Evolutionary conservation across 2,329 filamentous ascomycete species (phyloP), one percentile per base, ranked within the genome.

Genomic region (Aureobasidium zeae): DNA sequence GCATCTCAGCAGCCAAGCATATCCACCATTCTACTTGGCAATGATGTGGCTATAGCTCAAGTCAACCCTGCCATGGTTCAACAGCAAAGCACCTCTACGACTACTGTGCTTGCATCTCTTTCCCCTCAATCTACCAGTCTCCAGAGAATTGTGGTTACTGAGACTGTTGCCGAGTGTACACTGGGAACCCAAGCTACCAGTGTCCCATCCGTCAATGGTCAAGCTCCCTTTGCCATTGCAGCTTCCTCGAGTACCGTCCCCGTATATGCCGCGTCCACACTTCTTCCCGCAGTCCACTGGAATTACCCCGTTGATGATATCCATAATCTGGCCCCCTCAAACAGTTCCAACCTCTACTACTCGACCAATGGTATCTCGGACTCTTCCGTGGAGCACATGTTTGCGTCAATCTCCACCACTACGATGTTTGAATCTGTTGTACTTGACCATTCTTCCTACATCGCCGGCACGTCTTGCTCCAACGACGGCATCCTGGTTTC

Each of bases 251-350:
- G 15, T 12, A 28, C 25, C 8, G 9, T 26, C 5, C n/a, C 26
- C 1, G 22, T 20, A 2, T 42, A 42, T 13, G 28, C 20, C 3
- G 38, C 38, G 25, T 32, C 38, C 1, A 44, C 41, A n/a, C 31
- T 44, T 12, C 22, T 35, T 3, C 41, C 41, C 3, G 41, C 32
- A 15, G 41, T 44, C 11, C 41, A 44, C 16, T 44, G 32, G 31
- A 24, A 44, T 5, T 35, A 34, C 13, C 31, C 30, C 12, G n/a
- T 30, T 5, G 25, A 24, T 12, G 24, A 44, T 13, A 21, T 44
- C 2, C 17, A 20, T 3, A 44, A 44, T 11, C 15, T 44, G 16
- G 20, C 20, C 9, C 41, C 41, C 1, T 30, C 30, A 1, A 36
- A 36, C 31, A 21, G 17, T 34, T 30, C 25, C 2, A 31, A 30